phyloP scores from a whole-genome alignment of 495 filamentous ascomycete genomes.

The Aspergillus sparsus region DNA sequence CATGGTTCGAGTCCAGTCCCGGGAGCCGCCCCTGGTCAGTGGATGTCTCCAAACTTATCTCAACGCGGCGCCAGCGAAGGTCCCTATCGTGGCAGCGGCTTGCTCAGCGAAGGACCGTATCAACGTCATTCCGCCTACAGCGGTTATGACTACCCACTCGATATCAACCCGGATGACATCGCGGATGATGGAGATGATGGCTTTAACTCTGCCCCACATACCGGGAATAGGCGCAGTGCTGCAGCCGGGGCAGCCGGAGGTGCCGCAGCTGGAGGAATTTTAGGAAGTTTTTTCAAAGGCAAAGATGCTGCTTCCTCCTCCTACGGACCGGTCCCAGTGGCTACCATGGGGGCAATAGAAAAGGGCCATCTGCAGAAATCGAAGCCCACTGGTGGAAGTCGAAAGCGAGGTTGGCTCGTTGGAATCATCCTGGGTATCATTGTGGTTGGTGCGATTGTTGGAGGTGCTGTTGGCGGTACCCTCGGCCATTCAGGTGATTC shows the following conservation, averaged over 20 bases:
- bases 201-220: constrained; percentile 45
- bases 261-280: constrained; percentile 50
- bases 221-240: constrained; percentile 39
- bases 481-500: constrained; percentile 49
- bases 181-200: constrained; percentile 87
- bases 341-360: constrained; percentile 28
- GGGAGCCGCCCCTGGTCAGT: constrained; percentile 35
- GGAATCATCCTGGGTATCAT: constrained; percentile 59
- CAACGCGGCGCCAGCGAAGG: constrained; percentile 35
- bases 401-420: constrained; percentile 71
- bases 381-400: constrained; percentile 62
- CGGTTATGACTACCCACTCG: constrained; percentile 50
- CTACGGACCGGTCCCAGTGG: constrained; percentile 58
- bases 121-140: constrained; percentile 61
- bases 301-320: constrained; percentile 42
- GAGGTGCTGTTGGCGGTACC: constrained; percentile 76
- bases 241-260: constrained; percentile 41
- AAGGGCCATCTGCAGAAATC: constrained; percentile 47
- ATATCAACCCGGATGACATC: constrained; percentile 77
- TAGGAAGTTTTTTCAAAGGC: constrained; percentile 41
- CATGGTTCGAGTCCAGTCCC: constrained; percentile 44
- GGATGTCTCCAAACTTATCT: constrained; percentile 36
- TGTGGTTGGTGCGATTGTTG: constrained; percentile 69
- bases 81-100: constrained; percentile 34
- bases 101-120: constrained; percentile 56